Conservation (phyloP, 2,329 filamentous ascomycete genomes). For the Thelonectria discophora region DNA sequence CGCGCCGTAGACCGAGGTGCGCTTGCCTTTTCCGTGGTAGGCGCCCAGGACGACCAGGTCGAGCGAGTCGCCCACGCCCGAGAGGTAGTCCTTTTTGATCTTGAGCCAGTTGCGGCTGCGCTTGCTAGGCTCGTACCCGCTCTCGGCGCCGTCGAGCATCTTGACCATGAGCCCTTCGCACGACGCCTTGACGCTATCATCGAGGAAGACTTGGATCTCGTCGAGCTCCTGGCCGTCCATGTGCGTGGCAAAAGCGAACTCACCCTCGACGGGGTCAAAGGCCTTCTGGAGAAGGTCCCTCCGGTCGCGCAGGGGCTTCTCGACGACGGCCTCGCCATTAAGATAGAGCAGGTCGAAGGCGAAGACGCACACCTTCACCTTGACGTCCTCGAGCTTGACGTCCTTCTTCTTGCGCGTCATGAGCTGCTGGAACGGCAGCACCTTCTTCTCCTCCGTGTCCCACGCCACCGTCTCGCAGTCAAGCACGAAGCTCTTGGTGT, state of each 20-base stretch:
- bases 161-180: conserved; percentile 99
- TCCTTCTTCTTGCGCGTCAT: conserved; percentile 99
- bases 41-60: conserved; percentile 96
- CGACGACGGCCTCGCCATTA: conserved; percentile 89
- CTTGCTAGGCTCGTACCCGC: conserved; percentile 94
- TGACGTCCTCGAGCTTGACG: conserved; percentile 93
- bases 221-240: conserved; percentile 91
- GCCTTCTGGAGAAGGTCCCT: conserved; percentile 77
- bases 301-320: conserved; percentile 85
- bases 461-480: conserved; percentile 98
- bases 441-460: conserved; percentile 95
- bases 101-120: conserved; percentile 99
- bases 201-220: conserved; percentile 90
- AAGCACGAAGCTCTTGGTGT: conserved; percentile 94
- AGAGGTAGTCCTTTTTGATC: conserved; percentile 98
- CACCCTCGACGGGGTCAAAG: conserved; percentile 83
- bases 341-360: conserved; percentile 95
- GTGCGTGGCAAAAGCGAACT: conserved; percentile 88
- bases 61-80: conserved; percentile 92
- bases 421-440: conserved; percentile 94
- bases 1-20: conserved; percentile 93
- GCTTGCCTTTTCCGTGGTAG: conserved; percentile 94
- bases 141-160: conserved; percentile 94
- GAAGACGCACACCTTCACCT: conserved; percentile 96
- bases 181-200: conserved; percentile 93